phyloP scores from a whole-genome alignment of 2,329 filamentous ascomycete species.

The Davidsoniella neocaledoniae region DNA sequence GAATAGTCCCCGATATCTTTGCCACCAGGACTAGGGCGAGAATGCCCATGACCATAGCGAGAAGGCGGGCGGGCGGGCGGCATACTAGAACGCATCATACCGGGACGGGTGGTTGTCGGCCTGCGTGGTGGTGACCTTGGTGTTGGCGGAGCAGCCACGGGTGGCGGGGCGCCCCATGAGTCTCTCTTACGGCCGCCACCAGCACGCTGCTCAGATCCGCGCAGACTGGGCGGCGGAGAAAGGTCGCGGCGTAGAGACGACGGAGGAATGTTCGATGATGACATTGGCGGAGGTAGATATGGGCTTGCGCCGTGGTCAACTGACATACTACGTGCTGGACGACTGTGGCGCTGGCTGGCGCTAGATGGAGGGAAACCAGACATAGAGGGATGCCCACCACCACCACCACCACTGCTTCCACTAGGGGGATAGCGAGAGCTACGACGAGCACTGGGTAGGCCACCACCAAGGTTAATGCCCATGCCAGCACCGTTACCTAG shows the following conservation, averaged over 20 bases:
- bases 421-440: neutral
- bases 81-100: neutral
- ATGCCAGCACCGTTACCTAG: neutral
- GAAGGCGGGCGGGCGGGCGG: neutral
- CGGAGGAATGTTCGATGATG: neutral
- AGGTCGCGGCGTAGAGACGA: neutral
- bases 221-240: constrained; percentile 5
- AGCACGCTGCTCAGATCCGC: neutral
- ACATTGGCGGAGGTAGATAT: neutral
- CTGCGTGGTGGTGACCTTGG: constrained; percentile 10
- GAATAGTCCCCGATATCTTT: neutral
- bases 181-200: constrained; percentile 8
- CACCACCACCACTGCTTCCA: neutral
- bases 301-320: constrained; percentile 11
- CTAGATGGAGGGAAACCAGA: constrained; percentile 9
- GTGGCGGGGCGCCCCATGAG: constrained; percentile 6
- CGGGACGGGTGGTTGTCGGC: constrained; percentile 6
- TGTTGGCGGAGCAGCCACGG: constrained; percentile 8
- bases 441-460: neutral
- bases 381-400: constrained; percentile 5
- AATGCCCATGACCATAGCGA: constrained; percentile 2
- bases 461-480: neutral
- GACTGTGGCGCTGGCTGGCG: neutral
- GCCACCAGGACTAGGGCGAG: too few relatives aligned
- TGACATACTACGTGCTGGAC: constrained; percentile 9